Base-by-base conservation (phyloP, 2,329 filamentous ascomycete species). In the Nemania diffusa region DNA sequence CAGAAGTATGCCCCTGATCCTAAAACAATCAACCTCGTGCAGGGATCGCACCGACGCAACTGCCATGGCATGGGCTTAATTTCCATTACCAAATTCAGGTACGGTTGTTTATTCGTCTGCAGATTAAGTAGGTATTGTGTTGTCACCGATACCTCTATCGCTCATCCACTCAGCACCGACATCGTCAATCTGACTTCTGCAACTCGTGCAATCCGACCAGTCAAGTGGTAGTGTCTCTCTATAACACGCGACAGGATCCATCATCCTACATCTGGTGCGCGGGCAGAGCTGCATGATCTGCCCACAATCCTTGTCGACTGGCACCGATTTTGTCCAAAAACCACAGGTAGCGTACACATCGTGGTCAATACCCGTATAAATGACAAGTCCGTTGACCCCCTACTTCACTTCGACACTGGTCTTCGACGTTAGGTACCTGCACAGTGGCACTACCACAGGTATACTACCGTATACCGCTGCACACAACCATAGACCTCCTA, bases 291-390 rank as follows among this genome's bases (percentile, higher is more conserved):
- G 66, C 63, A 64, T 62, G 44, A 61, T 63, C 64, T 57, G 60
- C 64, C 67, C 64, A 67, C 64, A 67, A 67, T 67, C 67, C 60
- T 64, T 58, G 64, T 55, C 57, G 37, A 53, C 50, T 50, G 15
- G 17, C 34, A 65, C 50, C 8, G 52, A 53, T 56, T 60, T 29
- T 32, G 24, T 59, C 40, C 40, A 57, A 61, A 56, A 42, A 50
- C 29, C 44, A 22, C 5, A 27, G 29, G n/a, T 4, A 20, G 22
- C 37, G 27, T 32, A 27, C 60, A 51, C 55, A 37, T 46, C 61
- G 24, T 48, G n/a, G 5, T 22, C 44, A 29, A 57, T 51, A 40
- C 40, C 50, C 46, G 32, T 52, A 57, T 37, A 46, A 46, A 51
- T 7, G 13, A 52, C 32, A 42, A 20, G 46, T 17, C 22, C 15